Evolutionary conservation across 2,329 filamentous ascomycete genomes (phyloP).

Genomic region (Cladorrhinum sp.): DNA sequence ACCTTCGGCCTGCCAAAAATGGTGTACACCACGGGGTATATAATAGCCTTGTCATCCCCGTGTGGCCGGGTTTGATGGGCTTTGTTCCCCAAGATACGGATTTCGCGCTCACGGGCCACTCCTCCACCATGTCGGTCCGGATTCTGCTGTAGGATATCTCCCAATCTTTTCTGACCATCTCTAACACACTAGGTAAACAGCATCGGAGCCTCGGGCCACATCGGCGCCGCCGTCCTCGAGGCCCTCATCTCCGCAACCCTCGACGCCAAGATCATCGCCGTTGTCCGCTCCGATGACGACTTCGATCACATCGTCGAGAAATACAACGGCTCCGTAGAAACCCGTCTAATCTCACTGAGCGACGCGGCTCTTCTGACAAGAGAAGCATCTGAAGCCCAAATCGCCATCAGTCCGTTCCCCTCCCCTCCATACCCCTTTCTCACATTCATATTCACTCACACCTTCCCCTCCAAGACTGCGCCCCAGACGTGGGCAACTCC

Average conservation of each 20-base stretch:
- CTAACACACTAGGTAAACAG: slow-evolving; percentile 3
- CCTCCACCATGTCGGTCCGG: background rate
- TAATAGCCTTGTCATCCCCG: too few relatives aligned
- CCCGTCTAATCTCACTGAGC: background rate
- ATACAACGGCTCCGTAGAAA: background rate
- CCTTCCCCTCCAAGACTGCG: slow-evolving; percentile 8
- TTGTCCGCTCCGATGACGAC: slow-evolving; percentile 12
- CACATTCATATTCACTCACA: background rate
- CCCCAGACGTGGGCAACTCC: slow-evolving; percentile 8
- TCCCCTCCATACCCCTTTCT: background rate
- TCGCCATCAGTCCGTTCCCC: slow-evolving; percentile 11
- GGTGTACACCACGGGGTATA: too few relatives aligned
- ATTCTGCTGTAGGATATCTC: background rate
- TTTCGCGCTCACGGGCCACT: too few relatives aligned
- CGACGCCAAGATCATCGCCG: slow-evolving; percentile 1
- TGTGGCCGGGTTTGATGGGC: too few relatives aligned
- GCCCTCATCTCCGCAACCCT: background rate
- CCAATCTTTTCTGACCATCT: background rate
- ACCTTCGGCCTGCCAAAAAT: too few relatives aligned
- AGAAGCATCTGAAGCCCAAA: slow-evolving; percentile 3
- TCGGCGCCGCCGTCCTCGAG: slow-evolving; percentile 15
- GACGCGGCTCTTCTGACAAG: slow-evolving; percentile 1
- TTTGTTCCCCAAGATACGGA: too few relatives aligned
- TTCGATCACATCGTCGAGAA: background rate
- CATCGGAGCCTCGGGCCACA: slow-evolving; percentile 15